Conservation (phyloP, 2,329 filamentous ascomycete genomes). For the Trichoderma sp. region DNA sequence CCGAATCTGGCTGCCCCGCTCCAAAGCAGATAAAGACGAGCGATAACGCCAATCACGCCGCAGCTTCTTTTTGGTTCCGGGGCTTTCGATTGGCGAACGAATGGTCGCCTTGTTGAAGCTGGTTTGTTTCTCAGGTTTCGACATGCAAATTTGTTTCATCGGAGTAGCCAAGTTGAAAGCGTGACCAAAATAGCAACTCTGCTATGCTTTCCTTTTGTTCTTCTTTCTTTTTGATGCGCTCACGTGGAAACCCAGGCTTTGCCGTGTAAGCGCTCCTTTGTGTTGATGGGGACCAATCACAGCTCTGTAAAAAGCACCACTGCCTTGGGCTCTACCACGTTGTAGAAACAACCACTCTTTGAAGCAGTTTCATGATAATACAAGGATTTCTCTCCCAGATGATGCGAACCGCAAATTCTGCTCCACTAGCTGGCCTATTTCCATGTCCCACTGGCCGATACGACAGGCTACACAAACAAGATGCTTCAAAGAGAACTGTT, state of each 20-base stretch:
- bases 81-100: neutral
- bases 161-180: neutral
- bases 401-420: neutral
- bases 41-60: neutral
- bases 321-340: neutral
- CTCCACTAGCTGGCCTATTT: neutral
- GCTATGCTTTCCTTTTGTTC: neutral
- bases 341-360: neutral
- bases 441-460: neutral
- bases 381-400: neutral
- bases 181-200: neutral
- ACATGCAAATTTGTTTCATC: neutral
- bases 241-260: neutral
- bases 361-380: neutral
- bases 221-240: neutral
- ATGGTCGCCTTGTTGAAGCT: neutral
- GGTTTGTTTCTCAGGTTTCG: neutral
- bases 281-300: neutral
- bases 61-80: slow-evolving; percentile 15
- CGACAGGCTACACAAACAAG: neutral
- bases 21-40: neutral
- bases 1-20: slow-evolving; percentile 17
- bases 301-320: neutral
- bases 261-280: neutral
- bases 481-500: neutral